phyloP scores from a whole-genome alignment of 139 green algal species.

The Tetraselmis striata region DNA sequence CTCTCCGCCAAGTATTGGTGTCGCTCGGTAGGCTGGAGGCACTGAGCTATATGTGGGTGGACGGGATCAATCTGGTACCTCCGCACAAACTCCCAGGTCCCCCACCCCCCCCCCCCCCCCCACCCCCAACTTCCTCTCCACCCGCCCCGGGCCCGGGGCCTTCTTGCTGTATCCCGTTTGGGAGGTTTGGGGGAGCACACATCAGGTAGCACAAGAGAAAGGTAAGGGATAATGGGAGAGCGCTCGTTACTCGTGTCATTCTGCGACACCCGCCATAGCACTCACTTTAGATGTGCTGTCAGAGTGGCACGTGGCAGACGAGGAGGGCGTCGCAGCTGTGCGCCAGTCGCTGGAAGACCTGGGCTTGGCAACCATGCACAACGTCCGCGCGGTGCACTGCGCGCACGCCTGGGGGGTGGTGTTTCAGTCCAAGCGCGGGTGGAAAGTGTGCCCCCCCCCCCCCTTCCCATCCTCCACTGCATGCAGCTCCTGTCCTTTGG shows the following conservation, averaged over 20 bases:
- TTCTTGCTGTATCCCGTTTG: no score
- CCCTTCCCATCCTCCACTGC: background rate
- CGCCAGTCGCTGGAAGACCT: slow-evolving; percentile 25
- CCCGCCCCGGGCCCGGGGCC: no score
- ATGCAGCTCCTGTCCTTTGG: no score
- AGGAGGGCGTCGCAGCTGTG: no score
- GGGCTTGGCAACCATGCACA: slow-evolving; percentile 53
- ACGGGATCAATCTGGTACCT: background rate
- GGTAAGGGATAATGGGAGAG: no score
- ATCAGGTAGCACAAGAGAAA: no score
- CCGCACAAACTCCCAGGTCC: no score
- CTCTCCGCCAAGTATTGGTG: background rate
- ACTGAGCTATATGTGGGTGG: background rate
- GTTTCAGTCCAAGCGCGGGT: slow-evolving; percentile 51
- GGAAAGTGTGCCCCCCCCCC: slow-evolving; percentile 40
- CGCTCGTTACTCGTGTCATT: no score
- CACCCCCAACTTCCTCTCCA: no score
- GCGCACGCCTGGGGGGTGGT: slow-evolving; percentile 64
- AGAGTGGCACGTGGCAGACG: background rate
- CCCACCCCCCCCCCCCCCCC: no score
- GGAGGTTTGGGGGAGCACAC: no score
- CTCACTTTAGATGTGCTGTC: slow-evolving; percentile 1
- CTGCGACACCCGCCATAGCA: no score
- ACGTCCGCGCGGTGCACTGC: slow-evolving; percentile 65
- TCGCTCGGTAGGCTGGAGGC: background rate